Evolutionary conservation across 2,329 filamentous ascomycete genomes (phyloP).

Genomic region (Ambrosiella xylebori): DNA sequence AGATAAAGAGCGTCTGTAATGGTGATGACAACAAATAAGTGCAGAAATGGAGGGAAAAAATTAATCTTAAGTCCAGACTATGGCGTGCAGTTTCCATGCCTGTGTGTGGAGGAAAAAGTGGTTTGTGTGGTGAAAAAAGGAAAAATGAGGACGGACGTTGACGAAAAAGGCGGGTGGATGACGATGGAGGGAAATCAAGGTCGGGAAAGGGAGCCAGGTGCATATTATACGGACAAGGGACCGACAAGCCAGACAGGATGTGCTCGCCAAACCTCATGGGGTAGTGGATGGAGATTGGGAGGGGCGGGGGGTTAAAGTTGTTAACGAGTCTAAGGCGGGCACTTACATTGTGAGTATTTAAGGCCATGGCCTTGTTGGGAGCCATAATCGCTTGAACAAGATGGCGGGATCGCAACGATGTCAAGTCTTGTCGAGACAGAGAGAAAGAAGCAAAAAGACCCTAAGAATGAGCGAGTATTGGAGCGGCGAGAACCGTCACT

Average conservation of each 20-base stretch:
- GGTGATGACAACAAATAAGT: not conserved
- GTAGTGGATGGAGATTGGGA: not conserved
- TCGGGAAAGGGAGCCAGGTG: not conserved
- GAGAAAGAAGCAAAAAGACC: too few species aligned
- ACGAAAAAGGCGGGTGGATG: not conserved
- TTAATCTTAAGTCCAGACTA: not conserved
- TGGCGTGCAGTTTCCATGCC: not conserved
- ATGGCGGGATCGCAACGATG: not conserved
- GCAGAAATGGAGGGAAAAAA: not conserved
- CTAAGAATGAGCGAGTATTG: too few species aligned
- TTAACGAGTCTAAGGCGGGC: constrained; percentile 1
- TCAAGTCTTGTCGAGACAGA: too few species aligned
- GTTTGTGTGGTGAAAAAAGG: not conserved
- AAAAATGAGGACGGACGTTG: not conserved
- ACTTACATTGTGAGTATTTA: constrained; percentile 13
- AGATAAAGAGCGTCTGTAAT: not conserved
- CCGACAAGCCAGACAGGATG: not conserved
- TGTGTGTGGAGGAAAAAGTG: not conserved
- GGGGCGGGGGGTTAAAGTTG: constrained; percentile 4
- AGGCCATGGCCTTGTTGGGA: constrained; percentile 9
- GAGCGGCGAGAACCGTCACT: too few species aligned
- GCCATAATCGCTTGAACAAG: not conserved
- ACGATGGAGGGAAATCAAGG: not conserved
- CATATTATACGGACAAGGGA: constrained; percentile 3
- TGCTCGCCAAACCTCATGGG: not conserved